phyloP scores from a whole-genome alignment of 1,284 basidiomycete species.

The Sparassis latifolia region DNA sequence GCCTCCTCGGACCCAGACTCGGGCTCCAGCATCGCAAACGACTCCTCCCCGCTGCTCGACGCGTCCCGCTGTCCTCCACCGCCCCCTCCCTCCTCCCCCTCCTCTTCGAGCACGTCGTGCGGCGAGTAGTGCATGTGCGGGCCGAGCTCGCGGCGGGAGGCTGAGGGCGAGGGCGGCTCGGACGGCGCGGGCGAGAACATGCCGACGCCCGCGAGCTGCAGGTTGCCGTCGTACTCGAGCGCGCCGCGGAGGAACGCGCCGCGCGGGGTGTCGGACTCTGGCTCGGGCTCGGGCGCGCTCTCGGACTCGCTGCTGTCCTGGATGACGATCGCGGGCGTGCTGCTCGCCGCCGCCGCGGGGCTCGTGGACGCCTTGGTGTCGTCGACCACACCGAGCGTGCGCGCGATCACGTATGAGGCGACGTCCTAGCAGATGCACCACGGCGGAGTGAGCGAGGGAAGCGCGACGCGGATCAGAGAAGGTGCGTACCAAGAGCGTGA shows the following conservation, averaged over 20 bases:
- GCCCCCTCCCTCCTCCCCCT: conserved; percentile 4
- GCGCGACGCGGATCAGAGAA: not conserved
- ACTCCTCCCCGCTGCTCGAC: conserved; percentile 23
- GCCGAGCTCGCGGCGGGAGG: conserved; percentile 27
- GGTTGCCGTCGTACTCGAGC: conserved; percentile 36
- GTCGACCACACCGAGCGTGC: conserved; percentile 71
- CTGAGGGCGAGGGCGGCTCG: conserved; percentile 56
- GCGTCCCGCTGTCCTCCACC: conserved; percentile 8
- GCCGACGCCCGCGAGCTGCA: conserved; percentile 60
- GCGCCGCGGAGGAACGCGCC: conserved; percentile 40
- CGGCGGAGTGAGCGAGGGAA: not conserved
- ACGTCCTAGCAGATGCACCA: conserved; percentile 49
- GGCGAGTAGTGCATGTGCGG: conserved; percentile 14
- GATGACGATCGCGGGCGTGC: conserved; percentile 20
- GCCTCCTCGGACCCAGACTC: conserved; percentile 28
- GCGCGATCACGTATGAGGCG: conserved; percentile 74
- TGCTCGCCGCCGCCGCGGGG: conserved; percentile 21
- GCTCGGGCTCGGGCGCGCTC: conserved; percentile 3
- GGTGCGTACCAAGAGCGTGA: conserved; percentile 53
- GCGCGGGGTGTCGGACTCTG: conserved; percentile 13
- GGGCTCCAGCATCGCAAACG: conserved; percentile 26
- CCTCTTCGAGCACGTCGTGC: conserved; percentile 3
- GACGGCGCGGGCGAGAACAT: conserved; percentile 66
- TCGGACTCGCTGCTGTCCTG: conserved; percentile 9
- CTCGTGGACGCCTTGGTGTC: conserved; percentile 62